Percentiles rank a stretch among this genome's conserved stretches.
Conservation (phyloP, 1,139 yeast species). For the Pichiaceae sp. region DNA sequence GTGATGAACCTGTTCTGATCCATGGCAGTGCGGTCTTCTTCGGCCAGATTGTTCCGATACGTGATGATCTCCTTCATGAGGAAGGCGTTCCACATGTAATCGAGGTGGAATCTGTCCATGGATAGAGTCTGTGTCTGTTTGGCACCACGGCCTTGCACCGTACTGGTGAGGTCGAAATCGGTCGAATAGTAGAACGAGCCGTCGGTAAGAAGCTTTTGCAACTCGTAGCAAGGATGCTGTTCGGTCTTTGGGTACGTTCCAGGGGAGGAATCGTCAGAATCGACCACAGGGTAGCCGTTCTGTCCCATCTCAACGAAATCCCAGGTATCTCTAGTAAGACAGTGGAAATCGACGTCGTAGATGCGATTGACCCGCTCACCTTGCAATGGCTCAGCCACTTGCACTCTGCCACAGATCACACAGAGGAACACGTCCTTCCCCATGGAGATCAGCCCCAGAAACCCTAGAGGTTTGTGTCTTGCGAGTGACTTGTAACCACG, state of each 20-base stretch:
- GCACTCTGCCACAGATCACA: constrained; percentile 64
- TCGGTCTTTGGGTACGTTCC: constrained; percentile 22
- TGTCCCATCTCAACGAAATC: constrained; percentile 64
- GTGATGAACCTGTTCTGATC: constrained; percentile 79
- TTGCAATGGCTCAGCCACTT: constrained; percentile 80
- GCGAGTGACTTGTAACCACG: constrained; percentile 41
- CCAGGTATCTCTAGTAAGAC: constrained; percentile 67
- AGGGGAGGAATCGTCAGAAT: constrained; percentile 18
- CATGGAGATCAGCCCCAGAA: constrained; percentile 73
- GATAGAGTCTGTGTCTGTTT: constrained; percentile 31
- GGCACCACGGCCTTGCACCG: constrained; percentile 67
- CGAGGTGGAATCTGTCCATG: constrained; percentile 58
- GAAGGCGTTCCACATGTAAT: constrained; percentile 95
- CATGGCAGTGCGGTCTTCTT: constrained; percentile 44
- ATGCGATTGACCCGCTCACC: constrained; percentile 77
- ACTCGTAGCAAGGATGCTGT: constrained; percentile 79
- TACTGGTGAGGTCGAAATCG: constrained; percentile 83
- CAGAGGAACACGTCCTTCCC: constrained; percentile 65
- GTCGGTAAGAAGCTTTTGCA: constrained; percentile 68
- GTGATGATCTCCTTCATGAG: constrained; percentile 77
- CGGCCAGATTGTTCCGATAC: constrained; percentile 65
- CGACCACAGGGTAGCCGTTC: constrained; percentile 49
- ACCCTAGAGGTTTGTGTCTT: constrained; percentile 52
- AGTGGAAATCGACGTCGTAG: constrained; percentile 75
- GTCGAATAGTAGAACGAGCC: constrained; percentile 92